phyloP scores from a whole-genome alignment of 371 early-diverging fungal species.

The Chytridium lagenaria region DNA sequence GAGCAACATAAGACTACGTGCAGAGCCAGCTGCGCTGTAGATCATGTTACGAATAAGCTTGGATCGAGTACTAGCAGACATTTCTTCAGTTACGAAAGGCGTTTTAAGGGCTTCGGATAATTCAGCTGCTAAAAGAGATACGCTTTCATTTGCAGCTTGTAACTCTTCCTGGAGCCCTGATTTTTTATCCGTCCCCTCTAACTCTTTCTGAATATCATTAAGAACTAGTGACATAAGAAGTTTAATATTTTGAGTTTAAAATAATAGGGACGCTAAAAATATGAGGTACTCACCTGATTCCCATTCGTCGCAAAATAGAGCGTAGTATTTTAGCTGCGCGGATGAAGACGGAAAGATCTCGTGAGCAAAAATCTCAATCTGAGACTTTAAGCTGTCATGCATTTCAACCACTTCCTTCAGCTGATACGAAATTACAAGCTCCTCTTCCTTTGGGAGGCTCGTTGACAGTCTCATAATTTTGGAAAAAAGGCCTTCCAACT shows the following conservation, averaged over 20 bases:
- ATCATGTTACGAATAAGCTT: neutral
- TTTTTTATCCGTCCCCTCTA: neutral
- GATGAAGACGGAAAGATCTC: conserved; percentile 5
- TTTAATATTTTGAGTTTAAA: neutral
- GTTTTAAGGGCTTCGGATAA: neutral
- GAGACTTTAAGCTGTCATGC: neutral
- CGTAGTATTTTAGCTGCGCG: neutral
- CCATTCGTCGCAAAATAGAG: neutral
- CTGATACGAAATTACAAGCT: neutral
- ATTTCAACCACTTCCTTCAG: neutral
- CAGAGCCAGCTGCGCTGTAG: neutral
- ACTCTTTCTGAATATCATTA: conserved; percentile 3
- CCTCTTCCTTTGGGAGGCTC: neutral
- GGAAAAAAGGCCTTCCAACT: conserved; percentile 1
- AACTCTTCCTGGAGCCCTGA: neutral
- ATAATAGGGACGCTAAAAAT: neutral
- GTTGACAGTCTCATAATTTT: neutral
- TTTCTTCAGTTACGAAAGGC: neutral
- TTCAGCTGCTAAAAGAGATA: neutral
- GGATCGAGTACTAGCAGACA: neutral
- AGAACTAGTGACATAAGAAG: neutral
- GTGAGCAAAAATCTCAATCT: conserved; percentile 3
- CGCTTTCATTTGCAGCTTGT: neutral
- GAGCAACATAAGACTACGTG: neutral
- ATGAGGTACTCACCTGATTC: neutral